Percentiles rank a stretch among this genome's conserved stretches.
Conservation (phyloP, 805 yeast genomes). For the Cyberlindnera suaveolens region DNA sequence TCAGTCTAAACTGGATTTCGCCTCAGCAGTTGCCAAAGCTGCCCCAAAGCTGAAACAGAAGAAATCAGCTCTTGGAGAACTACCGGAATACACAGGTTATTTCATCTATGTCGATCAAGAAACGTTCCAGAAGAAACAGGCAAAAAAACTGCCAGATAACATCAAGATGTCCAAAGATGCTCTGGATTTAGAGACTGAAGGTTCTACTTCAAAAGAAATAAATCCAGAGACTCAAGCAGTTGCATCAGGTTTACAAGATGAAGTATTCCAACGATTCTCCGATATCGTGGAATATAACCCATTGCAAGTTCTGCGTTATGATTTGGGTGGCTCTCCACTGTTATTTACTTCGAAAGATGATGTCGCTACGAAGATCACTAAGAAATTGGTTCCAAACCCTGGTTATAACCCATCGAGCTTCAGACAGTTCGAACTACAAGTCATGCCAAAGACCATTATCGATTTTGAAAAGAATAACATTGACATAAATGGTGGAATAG, state of each 20-base stretch:
- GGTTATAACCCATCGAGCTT: slow-evolving; percentile 52
- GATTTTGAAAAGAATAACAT: slow-evolving; percentile 58
- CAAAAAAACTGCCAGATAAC: slow-evolving; percentile 41
- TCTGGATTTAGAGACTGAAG: slow-evolving; percentile 36
- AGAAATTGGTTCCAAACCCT: slow-evolving; percentile 47
- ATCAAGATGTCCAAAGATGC: slow-evolving; percentile 46
- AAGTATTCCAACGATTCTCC: slow-evolving; percentile 72
- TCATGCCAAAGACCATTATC: slow-evolving; percentile 90
- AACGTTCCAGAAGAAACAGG: slow-evolving; percentile 44
- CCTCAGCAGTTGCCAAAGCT: slow-evolving; percentile 28
- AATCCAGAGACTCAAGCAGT: slow-evolving; percentile 43
- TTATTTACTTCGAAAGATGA: slow-evolving; percentile 58
- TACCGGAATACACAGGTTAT: slow-evolving; percentile 58
- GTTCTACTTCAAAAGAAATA: slow-evolving; percentile 15
- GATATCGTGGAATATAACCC: slow-evolving; percentile 77
- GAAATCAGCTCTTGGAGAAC: slow-evolving; percentile 15
- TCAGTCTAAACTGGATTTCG: slow-evolving; percentile 17
- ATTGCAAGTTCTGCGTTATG: slow-evolving; percentile 79
- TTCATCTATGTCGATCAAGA: slow-evolving; percentile 72
- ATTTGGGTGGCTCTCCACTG: slow-evolving; percentile 71
- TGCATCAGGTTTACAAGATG: slow-evolving; percentile 48
- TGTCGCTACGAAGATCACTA: slow-evolving; percentile 37
- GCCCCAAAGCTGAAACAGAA: slow-evolving; percentile 15
- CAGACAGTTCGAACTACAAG: slow-evolving; percentile 76
- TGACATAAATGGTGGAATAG: slow-evolving; percentile 68